Evolutionary conservation across 805 yeast genomes (phyloP).

Genomic region (Spathaspora girioi): DNA sequence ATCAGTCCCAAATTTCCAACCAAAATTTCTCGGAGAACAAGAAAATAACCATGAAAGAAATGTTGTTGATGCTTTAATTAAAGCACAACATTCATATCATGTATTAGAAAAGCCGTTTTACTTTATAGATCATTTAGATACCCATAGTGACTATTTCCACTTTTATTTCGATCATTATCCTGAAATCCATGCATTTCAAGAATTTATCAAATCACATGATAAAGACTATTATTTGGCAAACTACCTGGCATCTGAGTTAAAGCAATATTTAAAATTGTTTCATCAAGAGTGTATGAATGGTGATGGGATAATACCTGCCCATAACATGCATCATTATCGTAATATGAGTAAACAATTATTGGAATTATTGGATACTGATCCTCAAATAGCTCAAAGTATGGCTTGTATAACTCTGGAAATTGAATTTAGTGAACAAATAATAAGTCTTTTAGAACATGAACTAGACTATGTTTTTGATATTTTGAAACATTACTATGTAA

Average conservation of each 20-base stretch:
- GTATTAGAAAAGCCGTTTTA: background rate
- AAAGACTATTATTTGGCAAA: background rate
- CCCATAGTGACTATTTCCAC: background rate
- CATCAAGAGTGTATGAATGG: background rate
- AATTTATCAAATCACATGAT: background rate
- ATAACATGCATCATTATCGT: background rate
- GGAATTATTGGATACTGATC: background rate
- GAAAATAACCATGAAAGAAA: background rate
- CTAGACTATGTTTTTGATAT: conserved; percentile 1
- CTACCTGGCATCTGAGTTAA: background rate
- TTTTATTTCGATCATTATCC: background rate
- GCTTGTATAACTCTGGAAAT: background rate
- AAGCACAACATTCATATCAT: background rate
- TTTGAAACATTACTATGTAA: background rate
- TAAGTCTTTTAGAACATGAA: background rate
- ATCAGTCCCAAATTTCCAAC: background rate
- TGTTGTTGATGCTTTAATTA: background rate
- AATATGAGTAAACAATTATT: background rate
- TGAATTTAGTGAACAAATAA: background rate
- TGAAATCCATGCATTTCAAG: background rate
- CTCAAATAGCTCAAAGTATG: background rate
- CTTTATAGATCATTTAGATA: background rate
- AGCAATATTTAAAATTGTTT: background rate
- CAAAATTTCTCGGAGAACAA: background rate
- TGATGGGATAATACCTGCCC: background rate